Evolutionary conservation across 148 eudicot species (phyloP).

Genomic region (Rhododendron molle): DNA sequence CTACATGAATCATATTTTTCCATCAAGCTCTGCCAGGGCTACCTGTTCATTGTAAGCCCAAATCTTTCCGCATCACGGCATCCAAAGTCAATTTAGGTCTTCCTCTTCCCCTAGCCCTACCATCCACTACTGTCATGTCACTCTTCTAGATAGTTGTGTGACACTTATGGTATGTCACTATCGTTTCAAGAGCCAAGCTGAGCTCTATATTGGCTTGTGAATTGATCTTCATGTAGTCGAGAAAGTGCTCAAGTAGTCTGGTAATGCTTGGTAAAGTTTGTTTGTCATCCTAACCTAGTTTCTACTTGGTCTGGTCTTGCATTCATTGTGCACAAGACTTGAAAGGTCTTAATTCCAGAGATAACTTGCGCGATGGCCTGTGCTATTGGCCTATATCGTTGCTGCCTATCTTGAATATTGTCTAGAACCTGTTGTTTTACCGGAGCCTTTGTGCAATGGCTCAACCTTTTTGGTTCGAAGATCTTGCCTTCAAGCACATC

Average conservation of each 20-base stretch:
- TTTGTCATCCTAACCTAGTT: background rate
- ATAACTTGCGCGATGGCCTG: background rate
- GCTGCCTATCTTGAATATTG: background rate
- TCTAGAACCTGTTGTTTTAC: background rate
- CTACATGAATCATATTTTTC: background rate
- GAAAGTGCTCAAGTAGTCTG: background rate
- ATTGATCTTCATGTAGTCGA: background rate
- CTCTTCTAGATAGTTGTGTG: background rate
- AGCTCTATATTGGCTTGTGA: background rate
- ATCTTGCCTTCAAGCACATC: background rate
- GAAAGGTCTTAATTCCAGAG: background rate
- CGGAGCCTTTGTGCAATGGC: background rate
- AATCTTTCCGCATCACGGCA: background rate
- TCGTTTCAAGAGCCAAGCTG: background rate
- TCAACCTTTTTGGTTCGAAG: background rate
- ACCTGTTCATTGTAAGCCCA: background rate
- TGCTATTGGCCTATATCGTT: background rate
- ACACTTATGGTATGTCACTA: background rate
- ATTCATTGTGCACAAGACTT: background rate
- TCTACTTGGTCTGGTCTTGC: background rate
- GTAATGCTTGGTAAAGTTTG: background rate
- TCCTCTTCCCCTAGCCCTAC: background rate
- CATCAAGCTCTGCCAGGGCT: background rate
- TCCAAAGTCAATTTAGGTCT: background rate
- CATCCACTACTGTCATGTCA: background rate